A percentile compares a stretch with the other conserved stretches of the same genome.
These are phyloP conservation scores for Fusarium xylarioides DNA, from an alignment of 2,329 filamentous ascomycete genomes.

Conservation along the genomic window DNA sequence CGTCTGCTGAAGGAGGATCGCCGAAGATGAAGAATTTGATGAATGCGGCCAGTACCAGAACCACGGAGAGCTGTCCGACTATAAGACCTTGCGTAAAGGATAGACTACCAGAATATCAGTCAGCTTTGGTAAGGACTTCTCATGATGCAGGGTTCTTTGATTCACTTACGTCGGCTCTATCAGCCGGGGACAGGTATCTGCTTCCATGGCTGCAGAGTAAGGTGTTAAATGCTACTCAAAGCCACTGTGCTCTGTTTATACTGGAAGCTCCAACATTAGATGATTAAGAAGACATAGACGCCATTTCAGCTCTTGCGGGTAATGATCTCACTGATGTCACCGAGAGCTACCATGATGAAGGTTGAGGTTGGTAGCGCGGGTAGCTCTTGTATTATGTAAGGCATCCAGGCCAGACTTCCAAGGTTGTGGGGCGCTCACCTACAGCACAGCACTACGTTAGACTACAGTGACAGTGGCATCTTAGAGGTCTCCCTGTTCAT, in stretches of 20 bases:
- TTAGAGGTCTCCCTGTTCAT: conserved; percentile 12
- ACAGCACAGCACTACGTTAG: not conserved
- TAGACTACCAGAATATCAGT: conserved; percentile 59
- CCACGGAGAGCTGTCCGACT: conserved; percentile 90
- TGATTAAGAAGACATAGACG: not conserved
- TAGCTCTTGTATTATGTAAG: conserved; percentile 32
- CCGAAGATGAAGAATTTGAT: conserved; percentile 99
- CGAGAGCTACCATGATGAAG: conserved; percentile 18
- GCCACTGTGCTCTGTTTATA: not conserved
- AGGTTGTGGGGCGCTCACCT: conserved; percentile 15
- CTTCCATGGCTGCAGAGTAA: conserved; percentile 46
- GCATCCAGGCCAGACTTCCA: conserved; percentile 28
- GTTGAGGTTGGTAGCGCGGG: conserved; percentile 10
- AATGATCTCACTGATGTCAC: conserved; percentile 28
- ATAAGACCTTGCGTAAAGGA: conserved; percentile 95
- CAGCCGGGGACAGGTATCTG: conserved; percentile 53
- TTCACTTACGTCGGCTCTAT: conserved; percentile 54
- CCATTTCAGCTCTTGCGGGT: conserved; percentile 4
- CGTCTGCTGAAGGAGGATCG: conserved; percentile 85
- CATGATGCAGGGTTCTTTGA: conserved; percentile 4
- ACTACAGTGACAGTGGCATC: conserved; percentile 15
- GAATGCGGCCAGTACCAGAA: conserved; percentile 89
- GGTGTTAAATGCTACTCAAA: not conserved
- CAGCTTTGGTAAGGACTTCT: conserved; percentile 1
- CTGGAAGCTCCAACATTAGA: not conserved